Evolutionary conservation across 306 rosid genomes (phyloP), one percentile per base, ranked within the genome.

Genomic region (Senna tora): DNA sequence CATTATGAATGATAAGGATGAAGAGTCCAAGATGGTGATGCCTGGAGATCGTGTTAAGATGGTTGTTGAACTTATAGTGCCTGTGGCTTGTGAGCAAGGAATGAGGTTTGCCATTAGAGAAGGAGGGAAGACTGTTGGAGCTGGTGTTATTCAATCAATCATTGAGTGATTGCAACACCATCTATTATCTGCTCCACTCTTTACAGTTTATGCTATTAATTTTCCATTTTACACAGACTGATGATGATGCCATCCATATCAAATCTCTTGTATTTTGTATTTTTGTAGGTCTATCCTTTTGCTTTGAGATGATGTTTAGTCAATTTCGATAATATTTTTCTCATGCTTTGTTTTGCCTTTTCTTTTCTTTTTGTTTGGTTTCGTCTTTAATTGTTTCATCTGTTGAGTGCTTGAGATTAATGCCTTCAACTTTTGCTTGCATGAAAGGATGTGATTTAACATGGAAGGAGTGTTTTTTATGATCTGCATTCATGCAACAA

Each of bases 11-110:
- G 97, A 91, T 54, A 87, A 88, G 88, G 95, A 88, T 73, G 97
- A 91, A 76, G 97, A 88, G 82, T 91, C 97, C 0, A 91, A 91
- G 88, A 91, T 91, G 97, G 97, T 91, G 13, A 91, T 91, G 97
- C 97, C 97, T 0, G 97, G 97, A 5, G 97, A 91, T 64, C 83
- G 97, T 16, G 97, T 91, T 38, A 88, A 91, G 88, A 86, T 91
- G 87, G 79, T 84, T 36, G 97, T 91, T 2, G 95, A 91, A 70
- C 85, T 91, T 63, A 91, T 91, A n/a, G 77, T 86, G 32, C 97
- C 97, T 0, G 97, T 90, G 14, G 96, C 96, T 28, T 90, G 96
- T 75, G 96, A 89, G 78, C 88, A 83, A 60, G 96, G 96, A 36
- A 89, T 89, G 96, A 82, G 96, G 87, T 89, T 89, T 80, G 96